phyloP scores from a whole-genome alignment of 2,329 filamentous ascomycete species.

The Penicillium olsonii region DNA sequence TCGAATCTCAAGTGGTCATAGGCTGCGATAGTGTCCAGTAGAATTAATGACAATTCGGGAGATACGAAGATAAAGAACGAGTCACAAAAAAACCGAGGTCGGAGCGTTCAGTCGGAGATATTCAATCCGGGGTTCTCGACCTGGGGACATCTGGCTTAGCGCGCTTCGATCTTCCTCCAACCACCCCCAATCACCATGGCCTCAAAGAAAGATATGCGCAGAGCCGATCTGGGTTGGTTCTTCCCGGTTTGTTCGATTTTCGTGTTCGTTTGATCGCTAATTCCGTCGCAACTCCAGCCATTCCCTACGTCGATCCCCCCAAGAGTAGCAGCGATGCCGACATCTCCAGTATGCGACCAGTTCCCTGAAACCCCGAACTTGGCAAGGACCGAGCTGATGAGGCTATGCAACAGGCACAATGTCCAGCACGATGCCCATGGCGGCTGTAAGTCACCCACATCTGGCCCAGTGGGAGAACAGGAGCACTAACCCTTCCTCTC shows the following conservation, averaged over 20 bases:
- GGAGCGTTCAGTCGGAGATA: conserved; percentile 2
- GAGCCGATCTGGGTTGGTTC: conserved; percentile 68
- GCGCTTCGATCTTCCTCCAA: conserved; percentile 10
- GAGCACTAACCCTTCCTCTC: conserved; percentile 18
- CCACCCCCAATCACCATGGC: conserved; percentile 48
- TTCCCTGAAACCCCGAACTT: background rate
- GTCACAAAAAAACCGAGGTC: background rate
- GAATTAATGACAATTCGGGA: background rate
- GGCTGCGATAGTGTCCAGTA: too few relatives aligned
- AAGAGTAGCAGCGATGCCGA: conserved; percentile 66
- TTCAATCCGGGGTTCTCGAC: conserved; percentile 11
- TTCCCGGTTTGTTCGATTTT: too few relatives aligned
- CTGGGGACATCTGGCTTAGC: conserved; percentile 12
- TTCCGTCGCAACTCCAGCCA: conserved; percentile 69
- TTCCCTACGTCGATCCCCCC: conserved; percentile 80
- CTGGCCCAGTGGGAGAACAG: conserved; percentile 10
- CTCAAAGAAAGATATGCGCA: conserved; percentile 73
- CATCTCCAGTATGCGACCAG: conserved; percentile 66
- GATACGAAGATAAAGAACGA: background rate
- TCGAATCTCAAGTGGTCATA: too few relatives aligned
- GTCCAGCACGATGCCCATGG: conserved; percentile 87
- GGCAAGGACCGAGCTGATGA: conserved; percentile 16
- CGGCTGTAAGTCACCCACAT: conserved; percentile 58
- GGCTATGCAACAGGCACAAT: conserved; percentile 52
- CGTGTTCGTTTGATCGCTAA: too few relatives aligned